phyloP scores from a whole-genome alignment of 1,284 basidiomycete genomes.

The Cryptococcus wingfieldii region DNA sequence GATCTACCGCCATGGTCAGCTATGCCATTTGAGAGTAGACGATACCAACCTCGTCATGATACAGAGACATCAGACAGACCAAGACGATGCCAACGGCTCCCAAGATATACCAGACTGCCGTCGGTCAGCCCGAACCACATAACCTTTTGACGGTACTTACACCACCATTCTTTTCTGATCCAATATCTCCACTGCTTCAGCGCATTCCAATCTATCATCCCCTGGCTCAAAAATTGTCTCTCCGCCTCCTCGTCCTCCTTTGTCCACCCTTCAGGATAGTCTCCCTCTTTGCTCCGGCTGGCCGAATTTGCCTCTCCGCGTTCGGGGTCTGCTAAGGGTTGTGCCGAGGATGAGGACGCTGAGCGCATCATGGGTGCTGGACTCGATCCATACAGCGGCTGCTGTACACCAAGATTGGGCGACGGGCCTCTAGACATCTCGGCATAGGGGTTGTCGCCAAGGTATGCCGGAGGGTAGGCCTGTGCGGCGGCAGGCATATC shows the following conservation, averaged over 20 bases:
- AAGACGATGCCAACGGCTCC: conserved; percentile 49
- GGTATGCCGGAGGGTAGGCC: neutral
- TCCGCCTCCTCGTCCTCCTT: conserved; percentile 44
- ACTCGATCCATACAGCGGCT: neutral
- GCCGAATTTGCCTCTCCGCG: neutral
- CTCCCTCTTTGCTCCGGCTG: conserved; percentile 7
- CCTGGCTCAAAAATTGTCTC: conserved; percentile 42
- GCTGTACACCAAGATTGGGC: neutral
- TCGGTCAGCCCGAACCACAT: neutral
- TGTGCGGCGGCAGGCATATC: neutral
- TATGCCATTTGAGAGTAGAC: conserved; percentile 1
- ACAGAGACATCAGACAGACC: conserved; percentile 60
- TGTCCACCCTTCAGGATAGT: conserved; percentile 35
- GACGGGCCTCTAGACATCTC: conserved; percentile 1
- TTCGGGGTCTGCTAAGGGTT: neutral
- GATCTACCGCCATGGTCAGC: conserved; percentile 52
- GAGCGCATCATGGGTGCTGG: neutral
- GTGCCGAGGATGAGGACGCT: neutral
- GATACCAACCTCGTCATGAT: conserved; percentile 51
- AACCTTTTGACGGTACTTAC: conserved; percentile 43
- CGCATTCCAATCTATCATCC: conserved; percentile 53
- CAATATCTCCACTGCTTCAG: conserved; percentile 53
- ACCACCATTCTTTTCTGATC: conserved; percentile 54
- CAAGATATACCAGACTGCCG: conserved; percentile 55
- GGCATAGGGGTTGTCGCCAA: conserved; percentile 8